Evolutionary conservation across 495 filamentous ascomycete genomes (phyloP), one percentile per base, ranked within the genome.

Genomic region (Aspergillus heteromorphus): DNA sequence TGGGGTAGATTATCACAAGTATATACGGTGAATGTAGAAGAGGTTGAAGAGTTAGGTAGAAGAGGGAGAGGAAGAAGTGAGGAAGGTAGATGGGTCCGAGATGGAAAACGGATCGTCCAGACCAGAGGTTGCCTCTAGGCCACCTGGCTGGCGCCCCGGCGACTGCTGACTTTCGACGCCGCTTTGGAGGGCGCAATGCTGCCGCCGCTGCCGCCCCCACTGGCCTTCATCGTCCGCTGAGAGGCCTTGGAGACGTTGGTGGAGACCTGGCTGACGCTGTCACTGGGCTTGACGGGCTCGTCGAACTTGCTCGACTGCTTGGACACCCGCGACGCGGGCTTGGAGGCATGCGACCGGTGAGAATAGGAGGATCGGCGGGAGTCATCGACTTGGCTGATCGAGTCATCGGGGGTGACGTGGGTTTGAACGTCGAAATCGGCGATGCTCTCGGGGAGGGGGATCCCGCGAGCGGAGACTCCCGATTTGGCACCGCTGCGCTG

Each of bases 231-330:
- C 45, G 73, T 77, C 20, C 65, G 62, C 53, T 73, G 70, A 19
- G 70, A 73, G 23, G 63, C 57, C 49, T 61, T 60, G 31, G 70
- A 61, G 53, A 62, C 45, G 61, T 70, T 59, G 40, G 69, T 76
- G 18, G 74, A 81, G 2, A 85, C 76, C 61, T 83, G 82, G 61
- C 84, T 87, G 41, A 87, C 79, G 60, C 83, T 87, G 62, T 89
- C 86, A 53, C 79, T 79, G 2, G 86, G 85, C 19, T 71, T 79
- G 29, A 87, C 67, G 5, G 67, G 66, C 9, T 74, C 68, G 13
- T 74, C 73, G 47, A 67, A 69, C 51, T 66, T 69, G 54, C 59
- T 58, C 17, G 66, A 65, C 18, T 59, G 65, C 50, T 62, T 72
- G 23, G 71, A 74, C 2, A 50, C 42, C 8, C 57, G 61, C 1